Evolutionary conservation across 805 yeast genomes (phyloP).

Genomic region (Ogataea kodamae): DNA sequence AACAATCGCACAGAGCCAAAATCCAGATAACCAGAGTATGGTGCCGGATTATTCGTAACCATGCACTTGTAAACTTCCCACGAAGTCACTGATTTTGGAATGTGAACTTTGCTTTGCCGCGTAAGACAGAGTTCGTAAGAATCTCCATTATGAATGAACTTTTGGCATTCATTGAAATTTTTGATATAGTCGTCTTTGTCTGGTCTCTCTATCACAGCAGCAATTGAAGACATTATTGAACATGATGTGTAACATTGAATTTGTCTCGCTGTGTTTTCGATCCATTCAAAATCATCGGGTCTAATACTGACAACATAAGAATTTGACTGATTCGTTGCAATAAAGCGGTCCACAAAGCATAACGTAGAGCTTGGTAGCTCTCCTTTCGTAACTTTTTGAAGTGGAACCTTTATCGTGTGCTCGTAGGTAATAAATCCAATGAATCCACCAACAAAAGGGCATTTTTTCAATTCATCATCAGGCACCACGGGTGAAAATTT

Average conservation of each 20-base stretch:
- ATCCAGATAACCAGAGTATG: constrained; percentile 78
- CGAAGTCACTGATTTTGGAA: constrained; percentile 48
- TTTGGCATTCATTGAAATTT: constrained; percentile 63
- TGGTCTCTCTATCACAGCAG: constrained; percentile 44
- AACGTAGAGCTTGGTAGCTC: constrained; percentile 71
- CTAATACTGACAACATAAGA: constrained; percentile 53
- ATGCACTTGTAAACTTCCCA: constrained; percentile 82
- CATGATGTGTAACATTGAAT: neutral
- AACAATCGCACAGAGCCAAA: constrained; percentile 63
- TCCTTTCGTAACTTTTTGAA: constrained; percentile 38
- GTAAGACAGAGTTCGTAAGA: constrained; percentile 94
- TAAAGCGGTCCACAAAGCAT: constrained; percentile 62
- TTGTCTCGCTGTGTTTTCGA: constrained; percentile 17
- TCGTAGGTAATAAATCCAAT: constrained; percentile 87
- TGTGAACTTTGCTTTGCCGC: constrained; percentile 57
- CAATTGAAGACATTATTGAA: constrained; percentile 4
- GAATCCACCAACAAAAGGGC: constrained; percentile 91
- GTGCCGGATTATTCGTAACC: constrained; percentile 79
- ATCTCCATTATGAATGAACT: constrained; percentile 70
- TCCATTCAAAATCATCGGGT: constrained; percentile 39
- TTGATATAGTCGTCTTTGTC: constrained; percentile 47
- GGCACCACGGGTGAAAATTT: constrained; percentile 29
- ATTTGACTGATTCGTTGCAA: constrained; percentile 51
- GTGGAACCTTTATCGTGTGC: constrained; percentile 52
- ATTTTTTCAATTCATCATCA: constrained; percentile 31